These are phyloP conservation scores for Gyromitra esculenta DNA, from an alignment of 2,329 filamentous ascomycete species.

Conservation along the genomic window DNA sequence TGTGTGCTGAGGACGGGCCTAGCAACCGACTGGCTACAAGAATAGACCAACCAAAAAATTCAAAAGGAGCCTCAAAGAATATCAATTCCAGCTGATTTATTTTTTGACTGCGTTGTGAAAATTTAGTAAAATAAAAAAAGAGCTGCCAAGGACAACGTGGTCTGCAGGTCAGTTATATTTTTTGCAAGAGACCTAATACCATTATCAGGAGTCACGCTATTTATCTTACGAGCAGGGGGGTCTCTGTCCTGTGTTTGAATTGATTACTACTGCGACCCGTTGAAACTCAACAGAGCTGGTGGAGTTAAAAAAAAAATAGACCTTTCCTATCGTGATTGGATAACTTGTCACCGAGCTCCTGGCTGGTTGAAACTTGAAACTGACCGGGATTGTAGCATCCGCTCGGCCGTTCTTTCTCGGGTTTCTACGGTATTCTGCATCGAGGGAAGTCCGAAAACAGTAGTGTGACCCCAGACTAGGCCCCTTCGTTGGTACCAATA, in stretches of 20 bases:
- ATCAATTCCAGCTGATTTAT: slow-evolving; percentile 8
- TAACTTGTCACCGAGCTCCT: no score
- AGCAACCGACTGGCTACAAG: slow-evolving; percentile 1
- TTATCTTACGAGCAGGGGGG: background rate
- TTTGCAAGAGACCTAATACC: background rate
- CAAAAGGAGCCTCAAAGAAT: slow-evolving; percentile 10
- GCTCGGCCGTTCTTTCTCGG: no score
- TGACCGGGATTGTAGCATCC: no score
- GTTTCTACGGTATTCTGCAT: no score
- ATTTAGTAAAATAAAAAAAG: background rate
- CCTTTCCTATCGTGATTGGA: no score
- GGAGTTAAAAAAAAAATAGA: background rate
- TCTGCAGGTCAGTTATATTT: background rate
- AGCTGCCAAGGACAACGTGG: slow-evolving; percentile 1
- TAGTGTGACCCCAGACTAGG: no score
- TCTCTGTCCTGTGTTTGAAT: background rate
- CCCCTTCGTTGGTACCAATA: no score
- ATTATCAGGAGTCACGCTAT: background rate
- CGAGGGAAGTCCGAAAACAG: no score
- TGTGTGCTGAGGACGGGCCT: background rate
- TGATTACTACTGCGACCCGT: background rate
- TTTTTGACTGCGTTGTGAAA: background rate
- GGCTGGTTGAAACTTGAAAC: no score
- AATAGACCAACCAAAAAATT: slow-evolving; percentile 4
- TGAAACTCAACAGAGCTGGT: background rate